These are phyloP conservation scores for Kodamaea arcana DNA, from an alignment of 1,139 yeast species.

Conservation along the genomic window DNA sequence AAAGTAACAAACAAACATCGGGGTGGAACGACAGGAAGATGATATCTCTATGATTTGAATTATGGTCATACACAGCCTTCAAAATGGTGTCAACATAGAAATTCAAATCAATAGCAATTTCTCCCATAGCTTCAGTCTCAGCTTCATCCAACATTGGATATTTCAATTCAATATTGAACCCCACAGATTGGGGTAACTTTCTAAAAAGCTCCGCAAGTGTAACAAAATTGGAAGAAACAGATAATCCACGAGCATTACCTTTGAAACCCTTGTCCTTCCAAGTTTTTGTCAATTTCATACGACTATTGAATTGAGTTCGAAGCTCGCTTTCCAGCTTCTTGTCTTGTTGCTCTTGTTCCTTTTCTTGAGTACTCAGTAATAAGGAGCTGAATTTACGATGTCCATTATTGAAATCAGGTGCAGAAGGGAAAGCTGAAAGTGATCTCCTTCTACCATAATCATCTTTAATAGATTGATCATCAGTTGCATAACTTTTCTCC, in stretches of 20 bases:
- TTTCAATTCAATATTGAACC: slow-evolving; percentile 92
- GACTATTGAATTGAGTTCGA: slow-evolving; percentile 44
- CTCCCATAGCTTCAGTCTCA: slow-evolving; percentile 83
- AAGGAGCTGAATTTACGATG: slow-evolving; percentile 7
- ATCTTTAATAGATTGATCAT: slow-evolving; percentile 36
- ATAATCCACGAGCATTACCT: slow-evolving; percentile 85
- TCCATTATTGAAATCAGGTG: slow-evolving; percentile 20
- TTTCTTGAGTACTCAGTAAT: slow-evolving; percentile 5
- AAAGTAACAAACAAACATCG: slow-evolving; percentile 78
- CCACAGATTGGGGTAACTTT: slow-evolving; percentile 77
- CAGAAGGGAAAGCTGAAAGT: slow-evolving; percentile 36
- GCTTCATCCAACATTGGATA: slow-evolving; percentile 97
- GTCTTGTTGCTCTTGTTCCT: slow-evolving; percentile 12
- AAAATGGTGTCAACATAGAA: slow-evolving; percentile 84
- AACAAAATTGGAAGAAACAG: slow-evolving; percentile 89
- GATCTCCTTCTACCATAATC: slow-evolving; percentile 35
- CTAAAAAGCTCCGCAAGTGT: slow-evolving; percentile 81
- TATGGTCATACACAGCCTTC: slow-evolving; percentile 69
- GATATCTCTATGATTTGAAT: slow-evolving; percentile 76
- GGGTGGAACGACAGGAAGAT: slow-evolving; percentile 95
- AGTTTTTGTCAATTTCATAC: slow-evolving; percentile 84
- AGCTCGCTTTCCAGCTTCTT: slow-evolving; percentile 38
- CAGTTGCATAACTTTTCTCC: slow-evolving; percentile 23
- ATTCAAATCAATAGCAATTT: slow-evolving; percentile 78
- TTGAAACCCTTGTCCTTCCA: slow-evolving; percentile 85